A percentile compares a stretch with the other conserved stretches of the same genome.
Conservation (phyloP, 176 grass and related monocot genomes). For the Leersia perrieri region DNA sequence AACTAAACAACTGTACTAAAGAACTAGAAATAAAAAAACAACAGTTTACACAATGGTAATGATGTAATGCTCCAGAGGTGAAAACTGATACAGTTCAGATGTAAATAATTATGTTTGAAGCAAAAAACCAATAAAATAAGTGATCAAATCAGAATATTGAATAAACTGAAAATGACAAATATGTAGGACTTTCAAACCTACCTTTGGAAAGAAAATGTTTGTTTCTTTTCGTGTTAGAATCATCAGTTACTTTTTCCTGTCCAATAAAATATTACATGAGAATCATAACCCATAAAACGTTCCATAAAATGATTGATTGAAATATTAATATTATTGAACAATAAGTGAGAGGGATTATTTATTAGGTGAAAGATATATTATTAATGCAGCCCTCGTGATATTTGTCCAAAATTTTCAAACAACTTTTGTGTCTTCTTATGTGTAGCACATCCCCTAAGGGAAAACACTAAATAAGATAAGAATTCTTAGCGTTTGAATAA, state of each 20-base stretch:
- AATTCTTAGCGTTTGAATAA: neutral
- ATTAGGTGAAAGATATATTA: neutral
- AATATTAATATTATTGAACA: neutral
- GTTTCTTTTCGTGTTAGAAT: neutral
- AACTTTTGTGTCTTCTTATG: neutral
- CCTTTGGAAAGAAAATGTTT: slow-evolving; percentile 23
- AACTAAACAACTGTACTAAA: neutral
- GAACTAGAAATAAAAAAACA: neutral
- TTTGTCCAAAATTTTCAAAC: neutral
- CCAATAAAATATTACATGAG: neutral
- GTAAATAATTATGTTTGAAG: neutral
- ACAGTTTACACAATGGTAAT: too few relatives aligned
- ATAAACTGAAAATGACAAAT: neutral
- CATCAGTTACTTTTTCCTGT: slow-evolving; percentile 16
- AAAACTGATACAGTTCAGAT: neutral
- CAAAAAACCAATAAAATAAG: neutral
- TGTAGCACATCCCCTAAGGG: neutral
- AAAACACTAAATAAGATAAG: neutral
- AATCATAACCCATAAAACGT: neutral
- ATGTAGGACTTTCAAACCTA: neutral
- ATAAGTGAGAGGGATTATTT: neutral
- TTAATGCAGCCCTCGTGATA: neutral
- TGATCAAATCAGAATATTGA: neutral
- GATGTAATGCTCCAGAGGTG: too few relatives aligned
- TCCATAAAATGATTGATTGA: neutral